Evolutionary conservation across 768 basidiomycete genomes (phyloP), one percentile per base, ranked within the genome.

Genomic region (Hericium coralloides): DNA sequence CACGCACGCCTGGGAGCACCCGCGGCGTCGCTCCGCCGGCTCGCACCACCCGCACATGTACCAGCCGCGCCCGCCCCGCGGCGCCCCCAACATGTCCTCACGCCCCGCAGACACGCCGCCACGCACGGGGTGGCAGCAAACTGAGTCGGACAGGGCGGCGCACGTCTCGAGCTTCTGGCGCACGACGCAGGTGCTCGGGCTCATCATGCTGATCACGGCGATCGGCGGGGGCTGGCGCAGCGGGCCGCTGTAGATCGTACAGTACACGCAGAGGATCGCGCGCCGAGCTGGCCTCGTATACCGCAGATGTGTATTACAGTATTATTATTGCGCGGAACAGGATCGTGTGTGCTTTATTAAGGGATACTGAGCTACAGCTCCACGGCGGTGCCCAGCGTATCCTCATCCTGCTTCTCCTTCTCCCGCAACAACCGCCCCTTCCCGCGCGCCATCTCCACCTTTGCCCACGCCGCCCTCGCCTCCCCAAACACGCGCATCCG

Each of bases 371-470:
- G 39, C 39, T 41, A 41, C 39, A 41, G 18, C 39, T 41, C 39
- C 2, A 41, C 39, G 1, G 53, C 56, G 20, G 58, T 69, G 37
- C 55, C 67, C 12, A 56, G n/a, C 1, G 57, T 52, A 49, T 26
- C 55, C 15, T 59, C 48, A 38, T 53, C 59, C 48, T 67, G 55
- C 41, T 76, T 80, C 58, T 68, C 73, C 66, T 71, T 82, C 72
- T 90, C 89, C 63, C 87, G 76, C 41, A 75, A 74, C 49, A 92
- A 65, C 62, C 90, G 73, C 2, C 90, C 90, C 66, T 89, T 91
- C 14, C 90, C 89, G 59, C 90, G 72, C 37, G 83, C 83, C 58
- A 73, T 61, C 25, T 91, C 84, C 2, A 92, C 88, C 38, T 75
- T 72, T n/a, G 69, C 69, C 88, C 89, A 92, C 55, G 70, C 70